Evolutionary conservation across 2,329 filamentous ascomycete genomes (phyloP), one percentile per base, ranked within the genome.

Genomic region (Furcasterigmium furcatum): DNA sequence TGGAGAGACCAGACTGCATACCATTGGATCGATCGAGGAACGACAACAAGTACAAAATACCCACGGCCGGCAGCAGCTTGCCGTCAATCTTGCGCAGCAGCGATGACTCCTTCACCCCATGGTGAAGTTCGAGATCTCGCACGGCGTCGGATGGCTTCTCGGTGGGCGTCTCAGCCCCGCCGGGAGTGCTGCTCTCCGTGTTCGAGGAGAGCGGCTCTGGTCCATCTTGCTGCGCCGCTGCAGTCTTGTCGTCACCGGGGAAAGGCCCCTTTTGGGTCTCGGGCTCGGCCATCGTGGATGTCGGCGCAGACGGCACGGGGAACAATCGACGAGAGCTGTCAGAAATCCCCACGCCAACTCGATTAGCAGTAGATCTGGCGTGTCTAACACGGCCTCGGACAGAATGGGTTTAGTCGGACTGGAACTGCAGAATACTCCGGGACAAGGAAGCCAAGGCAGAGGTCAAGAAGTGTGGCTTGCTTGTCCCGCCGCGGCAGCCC

Each of bases 1-100:
- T 64, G 48, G 9, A 52, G 5, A 10, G 10, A 3, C 19, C 10
- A 56, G 41, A 25, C 12, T 10, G 65, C 73, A 35, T 73, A 75
- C 67, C 77, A 63, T 82, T 82, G 54, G 76, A 79, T 25, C 77
- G 65, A 51, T 81, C 79, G 9, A 82, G 58, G 49, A 82, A 82
- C 1, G 74, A 80, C 1, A 81, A 57, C 6, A 82, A 58, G 52
- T 82, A 82, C 10, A 82, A 51, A 4, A 80, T 55, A 0, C 76
- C 76, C 2, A 82, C 71, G 0, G 75, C 72, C 0, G 79, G 79
- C 0, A 82, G 59, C 4, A 82, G 62, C 38, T 70, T 66, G 4
- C 60, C 51, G 48, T 82, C 79, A 13, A 82, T 55, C 49, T 79
- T 87, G 9, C 82, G 69, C 7, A 87, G 55, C 2, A 88, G 63